Percentiles rank a stretch among this genome's conserved stretches.
Evolutionary conservation across 805 yeast genomes (phyloP).

Genomic region (Lipomyces sp.): DNA sequence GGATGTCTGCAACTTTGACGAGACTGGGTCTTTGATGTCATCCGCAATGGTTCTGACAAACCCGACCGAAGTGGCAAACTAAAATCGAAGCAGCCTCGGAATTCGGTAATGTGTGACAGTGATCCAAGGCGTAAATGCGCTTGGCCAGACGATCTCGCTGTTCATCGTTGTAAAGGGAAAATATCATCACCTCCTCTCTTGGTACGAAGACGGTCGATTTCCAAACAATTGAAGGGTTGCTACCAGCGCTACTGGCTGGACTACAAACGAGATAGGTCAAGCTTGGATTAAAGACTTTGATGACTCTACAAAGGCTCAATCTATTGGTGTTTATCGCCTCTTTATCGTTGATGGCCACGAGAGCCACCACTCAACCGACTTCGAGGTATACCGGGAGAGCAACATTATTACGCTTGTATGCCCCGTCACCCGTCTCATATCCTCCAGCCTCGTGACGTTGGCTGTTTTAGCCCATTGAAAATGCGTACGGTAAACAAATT

Average conservation of each 20-base stretch:
- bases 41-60: conserved; percentile 9
- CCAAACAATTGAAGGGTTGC: neutral
- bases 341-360: conserved; percentile 22
- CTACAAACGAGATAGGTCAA: conserved; percentile 4
- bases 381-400: too few relatives aligned
- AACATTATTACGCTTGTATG: neutral
- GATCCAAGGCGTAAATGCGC: conserved; percentile 25
- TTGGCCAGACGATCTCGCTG: conserved; percentile 18
- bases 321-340: conserved; percentile 16
- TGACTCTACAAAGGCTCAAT: conserved; percentile 5
- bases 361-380: conserved; percentile 15
- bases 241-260: conserved; percentile 11
- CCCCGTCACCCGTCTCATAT: neutral
- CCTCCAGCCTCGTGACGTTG: conserved; percentile 20
- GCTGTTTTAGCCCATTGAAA: conserved; percentile 21
- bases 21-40: conserved; percentile 17
- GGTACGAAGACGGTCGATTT: conserved; percentile 10
- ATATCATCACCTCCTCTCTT: conserved; percentile 4
- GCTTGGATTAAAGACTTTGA: conserved; percentile 14
- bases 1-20: conserved; percentile 13
- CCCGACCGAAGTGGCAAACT: too few relatives aligned
- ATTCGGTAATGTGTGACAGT: conserved; percentile 19
- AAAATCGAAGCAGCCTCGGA: conserved; percentile 5
- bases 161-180: conserved; percentile 11
- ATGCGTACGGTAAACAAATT: conserved; percentile 16